Base-by-base conservation (phyloP, 768 basidiomycete species). In the Hygrophorus russula region DNA sequence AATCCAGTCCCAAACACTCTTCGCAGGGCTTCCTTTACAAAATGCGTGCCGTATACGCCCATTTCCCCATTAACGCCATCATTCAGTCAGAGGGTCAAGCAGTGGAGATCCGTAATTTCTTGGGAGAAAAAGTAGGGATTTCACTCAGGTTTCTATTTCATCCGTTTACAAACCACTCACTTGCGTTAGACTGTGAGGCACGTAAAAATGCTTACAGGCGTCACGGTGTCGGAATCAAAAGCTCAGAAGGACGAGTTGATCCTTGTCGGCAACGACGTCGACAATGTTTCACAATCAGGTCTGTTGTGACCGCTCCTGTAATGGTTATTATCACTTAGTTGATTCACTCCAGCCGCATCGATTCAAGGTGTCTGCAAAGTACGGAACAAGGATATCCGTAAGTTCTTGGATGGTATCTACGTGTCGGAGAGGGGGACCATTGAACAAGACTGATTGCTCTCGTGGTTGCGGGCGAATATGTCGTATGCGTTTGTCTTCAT, bases 21-120 rank as follows among this genome's bases (percentile, higher is more conserved):
- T 42, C 34, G n/a, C 53, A 93, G 93, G 96, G 96, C 49, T 99
- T 98, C 81, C 80, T 81, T 56, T 99, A 99, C 79, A 99, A 98
- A 83, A 97, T 99, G 94, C 89, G 93, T 55, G 77, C 91, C 19
- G 96, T 99, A 41, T 99, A 98, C 60, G 96, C 96, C 55, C 96
- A 99, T 73, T 99, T 99, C 74, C 96, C 96, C 48, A 96, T 99
- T 76, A 99, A 99, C 73, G 83, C 84, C 62, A 94, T 96, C 62
- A 88, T 94, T 56, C 81, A 86, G 61, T 78, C 86, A 6, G 62
- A 63, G 47, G 89, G 86, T 42, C 61, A 57, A 31, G 63, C 76
- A 38, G 65, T 93, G 37, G 92, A 94, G 63, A 94, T 96, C 63
- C 84, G 92, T 51, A 94, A 93, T 68, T 93, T 94, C 69, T 69